A percentile compares a stretch with the other conserved stretches of the same genome.
Evolutionary conservation across 108 stramenopile species (phyloP).

Genomic region (Skeletonema marinoi): DNA sequence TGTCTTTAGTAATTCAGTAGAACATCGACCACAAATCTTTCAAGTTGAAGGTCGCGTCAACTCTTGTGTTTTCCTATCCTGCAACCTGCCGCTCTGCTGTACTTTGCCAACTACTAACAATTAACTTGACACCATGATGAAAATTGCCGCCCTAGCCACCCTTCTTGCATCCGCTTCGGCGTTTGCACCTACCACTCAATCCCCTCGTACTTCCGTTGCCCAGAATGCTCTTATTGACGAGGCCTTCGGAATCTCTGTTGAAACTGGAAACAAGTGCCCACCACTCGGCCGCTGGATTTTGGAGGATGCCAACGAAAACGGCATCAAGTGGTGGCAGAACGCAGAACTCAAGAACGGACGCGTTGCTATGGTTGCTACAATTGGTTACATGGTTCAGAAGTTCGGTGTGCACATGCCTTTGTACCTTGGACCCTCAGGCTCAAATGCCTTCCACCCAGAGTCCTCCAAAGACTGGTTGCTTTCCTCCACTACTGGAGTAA

Average conservation of each 20-base stretch:
- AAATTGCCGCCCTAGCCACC: constrained; percentile 23
- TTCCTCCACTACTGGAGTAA: constrained; percentile 50
- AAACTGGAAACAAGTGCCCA: constrained; percentile 80
- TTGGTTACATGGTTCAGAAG: constrained; percentile 76
- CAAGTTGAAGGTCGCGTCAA: not conserved
- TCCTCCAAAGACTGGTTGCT: constrained; percentile 42
- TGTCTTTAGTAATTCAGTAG: too few relatives aligned
- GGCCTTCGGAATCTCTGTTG: constrained; percentile 70
- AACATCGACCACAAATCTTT: not conserved
- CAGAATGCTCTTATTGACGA: constrained; percentile 55
- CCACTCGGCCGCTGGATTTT: constrained; percentile 67
- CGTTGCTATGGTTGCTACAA: constrained; percentile 79
- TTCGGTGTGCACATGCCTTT: constrained; percentile 75
- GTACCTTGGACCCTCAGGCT: constrained; percentile 74
- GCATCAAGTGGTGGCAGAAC: constrained; percentile 82
- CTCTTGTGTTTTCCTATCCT: not conserved
- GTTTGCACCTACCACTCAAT: constrained; percentile 33
- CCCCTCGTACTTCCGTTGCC: constrained; percentile 31
- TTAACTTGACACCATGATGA: constrained; percentile 16
- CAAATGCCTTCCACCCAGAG: constrained; percentile 69
- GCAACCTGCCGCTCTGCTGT: not conserved
- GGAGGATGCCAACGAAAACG: constrained; percentile 69
- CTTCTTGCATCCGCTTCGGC: constrained; percentile 39
- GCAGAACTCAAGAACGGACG: constrained; percentile 82
- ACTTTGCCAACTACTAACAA: not conserved